Evolutionary conservation across 2,329 filamentous ascomycete genomes (phyloP).

Genomic region (Pseudogymnoascus destructans): DNA sequence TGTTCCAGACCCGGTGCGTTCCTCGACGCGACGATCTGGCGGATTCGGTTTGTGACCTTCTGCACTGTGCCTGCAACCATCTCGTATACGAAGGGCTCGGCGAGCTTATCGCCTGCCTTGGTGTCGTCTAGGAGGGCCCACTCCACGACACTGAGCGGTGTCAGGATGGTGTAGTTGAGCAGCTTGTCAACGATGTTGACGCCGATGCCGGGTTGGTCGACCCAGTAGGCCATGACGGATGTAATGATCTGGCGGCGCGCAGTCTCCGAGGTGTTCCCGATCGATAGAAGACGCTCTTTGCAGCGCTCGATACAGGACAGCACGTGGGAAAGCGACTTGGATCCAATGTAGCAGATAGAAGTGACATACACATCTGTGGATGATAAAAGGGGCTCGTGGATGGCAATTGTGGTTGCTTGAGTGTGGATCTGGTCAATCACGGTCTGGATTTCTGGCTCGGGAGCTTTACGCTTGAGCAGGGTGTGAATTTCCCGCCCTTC

Average conservation of each 20-base stretch:
- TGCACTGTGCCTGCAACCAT: constrained; percentile 77
- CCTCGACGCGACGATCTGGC: constrained; percentile 59
- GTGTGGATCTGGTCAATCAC: constrained; percentile 70
- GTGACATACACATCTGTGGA: constrained; percentile 92
- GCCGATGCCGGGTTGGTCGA: constrained; percentile 79
- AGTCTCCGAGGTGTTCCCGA: constrained; percentile 59
- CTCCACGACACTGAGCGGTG: constrained; percentile 70
- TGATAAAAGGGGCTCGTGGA: constrained; percentile 64
- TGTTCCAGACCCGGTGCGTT: constrained; percentile 41
- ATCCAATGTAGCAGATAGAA: constrained; percentile 81
- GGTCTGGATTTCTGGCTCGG: constrained; percentile 75
- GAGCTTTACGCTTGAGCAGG: constrained; percentile 70
- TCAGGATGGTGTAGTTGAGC: constrained; percentile 91
- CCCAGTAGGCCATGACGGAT: constrained; percentile 87
- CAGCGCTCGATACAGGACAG: constrained; percentile 91
- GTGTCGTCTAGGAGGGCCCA: constrained; percentile 62
- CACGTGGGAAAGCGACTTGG: constrained; percentile 91
- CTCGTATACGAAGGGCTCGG: constrained; percentile 71
- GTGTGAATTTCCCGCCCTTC: constrained; percentile 74
- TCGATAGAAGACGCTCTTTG: constrained; percentile 73
- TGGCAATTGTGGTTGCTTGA: constrained; percentile 54
- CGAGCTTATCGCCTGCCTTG: constrained; percentile 54
- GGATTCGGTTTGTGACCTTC: constrained; percentile 78
- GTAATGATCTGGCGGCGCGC: constrained; percentile 81
- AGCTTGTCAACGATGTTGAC: constrained; percentile 92